Evolutionary conservation across 2,329 filamentous ascomycete species (phyloP), one percentile per base, ranked within the genome.

Genomic region (Phoma sp.): DNA sequence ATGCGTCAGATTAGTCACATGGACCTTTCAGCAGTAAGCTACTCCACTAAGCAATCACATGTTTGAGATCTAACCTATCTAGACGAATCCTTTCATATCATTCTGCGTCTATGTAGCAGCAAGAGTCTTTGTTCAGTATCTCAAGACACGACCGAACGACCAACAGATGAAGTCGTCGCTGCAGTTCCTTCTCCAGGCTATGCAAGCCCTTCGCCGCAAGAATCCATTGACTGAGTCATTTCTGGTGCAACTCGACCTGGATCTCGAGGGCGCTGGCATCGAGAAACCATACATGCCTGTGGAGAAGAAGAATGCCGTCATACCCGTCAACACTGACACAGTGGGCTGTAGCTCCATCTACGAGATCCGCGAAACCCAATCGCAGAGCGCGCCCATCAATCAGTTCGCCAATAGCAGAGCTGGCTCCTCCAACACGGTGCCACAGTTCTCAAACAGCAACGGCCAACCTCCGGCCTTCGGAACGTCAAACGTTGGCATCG

Each of bases 31-130:
- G 78, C 84, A 55, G 93, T 96, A 83, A 78, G 90, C 77, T 11
- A 37, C 2, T 71, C 7, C 47, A 25, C 14, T 4, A 2, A 8
- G 7, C 32, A 33, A 33, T 11, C 13, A 23, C 14, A 2, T 7
- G 11, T 32, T 40, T 25, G 29, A 10, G 13, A 24, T 33, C 6
- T 68, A 64, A 60, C 55, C 66, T 35, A 70, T 62, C 1, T 57
- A 97, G 91, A 91, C 96, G 85, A 96, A 97, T 63, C 91, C 93
- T 0, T 98, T 97, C 72, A 89, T 96, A 65, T 92, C 91, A 0
- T 98, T 98, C 75, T 96, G 92, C 69, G 83, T 99, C 38, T 98
- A 97, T 66, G 93, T 98, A n/a, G 89, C 93, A 9, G 91, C 93
- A 22, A 86, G 95, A 46, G 93, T 98, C 0, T 98, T 98, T 69